Percentiles rank a stretch among this genome's conserved stretches.
Conservation (phyloP, 2,329 filamentous ascomycete species). For the Fusarium coicis region DNA sequence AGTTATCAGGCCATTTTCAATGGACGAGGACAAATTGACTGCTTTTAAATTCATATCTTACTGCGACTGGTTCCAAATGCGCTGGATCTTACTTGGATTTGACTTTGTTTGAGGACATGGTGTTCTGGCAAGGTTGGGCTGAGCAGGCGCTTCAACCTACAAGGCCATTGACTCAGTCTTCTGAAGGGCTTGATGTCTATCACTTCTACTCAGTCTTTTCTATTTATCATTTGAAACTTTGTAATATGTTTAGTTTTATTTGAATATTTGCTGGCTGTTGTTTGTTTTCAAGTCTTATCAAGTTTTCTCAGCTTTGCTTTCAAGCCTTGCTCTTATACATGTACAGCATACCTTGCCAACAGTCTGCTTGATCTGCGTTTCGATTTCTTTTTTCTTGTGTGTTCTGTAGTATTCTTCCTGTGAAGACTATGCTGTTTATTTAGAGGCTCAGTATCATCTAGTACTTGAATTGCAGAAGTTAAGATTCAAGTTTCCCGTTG, state of each 20-base stretch:
- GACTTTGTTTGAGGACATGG: neutral
- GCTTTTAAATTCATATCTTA: neutral
- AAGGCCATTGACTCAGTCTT: neutral
- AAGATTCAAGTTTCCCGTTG: neutral
- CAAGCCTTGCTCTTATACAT: neutral
- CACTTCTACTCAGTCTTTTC: neutral
- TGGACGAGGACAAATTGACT: neutral
- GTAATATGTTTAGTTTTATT: neutral
- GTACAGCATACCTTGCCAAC: neutral
- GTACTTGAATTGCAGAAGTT: neutral
- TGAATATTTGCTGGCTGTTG: neutral
- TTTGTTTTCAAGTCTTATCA: neutral
- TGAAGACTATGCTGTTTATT: neutral
- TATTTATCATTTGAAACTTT: neutral
- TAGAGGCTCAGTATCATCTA: neutral
- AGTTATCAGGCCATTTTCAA: neutral
- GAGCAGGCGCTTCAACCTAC: neutral
- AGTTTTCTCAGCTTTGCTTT: neutral
- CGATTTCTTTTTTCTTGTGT: neutral
- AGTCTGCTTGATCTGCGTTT: neutral
- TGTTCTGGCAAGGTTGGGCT: neutral
- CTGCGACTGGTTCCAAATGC: neutral
- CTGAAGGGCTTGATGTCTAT: neutral
- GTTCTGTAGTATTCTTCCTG: neutral
- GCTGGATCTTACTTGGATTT: too few species aligned